Base-by-base conservation (phyloP, 108 stramenopile genomes). In the Hondaea fermentalgiana region DNA sequence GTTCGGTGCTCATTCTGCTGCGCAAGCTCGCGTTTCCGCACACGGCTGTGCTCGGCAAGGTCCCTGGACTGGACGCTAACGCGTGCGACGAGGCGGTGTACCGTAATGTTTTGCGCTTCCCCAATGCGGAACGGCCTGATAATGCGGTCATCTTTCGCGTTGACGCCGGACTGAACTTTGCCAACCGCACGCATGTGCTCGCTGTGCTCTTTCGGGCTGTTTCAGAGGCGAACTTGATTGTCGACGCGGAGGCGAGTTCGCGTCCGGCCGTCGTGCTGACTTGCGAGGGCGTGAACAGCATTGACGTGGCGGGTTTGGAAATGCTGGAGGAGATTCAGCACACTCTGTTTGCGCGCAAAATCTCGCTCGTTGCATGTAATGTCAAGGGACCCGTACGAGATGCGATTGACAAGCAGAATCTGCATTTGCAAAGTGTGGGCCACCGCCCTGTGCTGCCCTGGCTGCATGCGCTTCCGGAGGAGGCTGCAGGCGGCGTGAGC, bases 121-220 rank as follows among this genome's bases (percentile, higher is more conserved):
- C 94, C 60, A 89, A 90, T 4, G 72, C 92, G 21, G 92, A 92
- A 19, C 94, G 95, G 14, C 93, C 92, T 58, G 90, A 93, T 59
- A 95, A 94, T 12, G 88, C 94, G 76, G 91, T 94, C 23, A 57
- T 94, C 76, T 87, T 94, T 16, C 92, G 95, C 23, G 91, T 95
- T 35, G 94, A 94, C 72, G 94, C 93, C n/a, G 89, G 91, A 21
- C 88, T 95, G 35, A 94, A 94, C 92, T 95, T 95, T 89, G 95
- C 95, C 53, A 95, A 95, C 76, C 89, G 91, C 5, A 87, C 91
- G 29, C 91, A 90, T 60, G 88, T 95, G 14, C 89, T 92, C 60
- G 91, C 92, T 5, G 92, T 89, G 60, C 59, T 95, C 42, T 83
- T 83, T 17, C 45, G 76, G 43, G 76, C 76, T 0, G 51, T 83